Conservation (phyloP, 495 filamentous ascomycete genomes). For the Symbiotaphrina buchneri region DNA sequence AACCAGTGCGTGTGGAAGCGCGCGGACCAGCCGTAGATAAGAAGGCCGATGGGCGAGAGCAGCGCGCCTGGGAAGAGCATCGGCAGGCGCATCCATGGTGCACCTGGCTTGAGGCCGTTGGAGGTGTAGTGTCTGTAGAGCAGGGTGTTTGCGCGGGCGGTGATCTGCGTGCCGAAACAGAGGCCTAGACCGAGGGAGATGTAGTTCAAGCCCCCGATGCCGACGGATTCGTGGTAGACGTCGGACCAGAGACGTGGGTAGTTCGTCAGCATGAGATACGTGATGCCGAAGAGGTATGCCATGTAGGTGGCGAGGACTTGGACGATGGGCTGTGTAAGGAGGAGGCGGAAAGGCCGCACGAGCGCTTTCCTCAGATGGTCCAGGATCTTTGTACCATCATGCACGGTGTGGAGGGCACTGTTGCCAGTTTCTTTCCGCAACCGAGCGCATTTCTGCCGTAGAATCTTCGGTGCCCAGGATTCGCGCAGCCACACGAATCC, state of each 20-base stretch:
- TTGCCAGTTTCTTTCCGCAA: constrained; percentile 46
- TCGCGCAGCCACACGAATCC: constrained; percentile 49
- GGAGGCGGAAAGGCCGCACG: constrained; percentile 22
- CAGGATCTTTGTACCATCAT: constrained; percentile 7
- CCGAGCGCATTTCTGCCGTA: constrained; percentile 27
- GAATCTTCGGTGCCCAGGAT: constrained; percentile 43
- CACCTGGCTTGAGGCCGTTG: background rate
- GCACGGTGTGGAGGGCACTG: constrained; percentile 18
- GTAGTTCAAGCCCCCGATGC: constrained; percentile 16
- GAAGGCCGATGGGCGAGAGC: constrained; percentile 13
- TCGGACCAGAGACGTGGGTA: constrained; percentile 39
- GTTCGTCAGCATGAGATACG: constrained; percentile 49
- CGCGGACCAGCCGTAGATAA: constrained; percentile 14
- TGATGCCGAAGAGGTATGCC: constrained; percentile 48
- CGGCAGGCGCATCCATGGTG: background rate
- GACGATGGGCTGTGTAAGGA: constrained; percentile 29
- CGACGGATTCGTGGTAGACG: constrained; percentile 5
- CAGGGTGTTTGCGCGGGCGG: constrained; percentile 8
- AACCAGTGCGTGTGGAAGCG: constrained; percentile 13
- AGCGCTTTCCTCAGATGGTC: constrained; percentile 8
- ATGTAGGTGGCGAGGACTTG: constrained; percentile 33
- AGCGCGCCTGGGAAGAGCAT: background rate
- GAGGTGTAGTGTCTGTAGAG: background rate
- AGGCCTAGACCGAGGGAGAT: constrained; percentile 15
- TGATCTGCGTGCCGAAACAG: constrained; percentile 12